Evolutionary conservation across 257 asterid genomes (phyloP).

Genomic region (Solanum neorickii): DNA sequence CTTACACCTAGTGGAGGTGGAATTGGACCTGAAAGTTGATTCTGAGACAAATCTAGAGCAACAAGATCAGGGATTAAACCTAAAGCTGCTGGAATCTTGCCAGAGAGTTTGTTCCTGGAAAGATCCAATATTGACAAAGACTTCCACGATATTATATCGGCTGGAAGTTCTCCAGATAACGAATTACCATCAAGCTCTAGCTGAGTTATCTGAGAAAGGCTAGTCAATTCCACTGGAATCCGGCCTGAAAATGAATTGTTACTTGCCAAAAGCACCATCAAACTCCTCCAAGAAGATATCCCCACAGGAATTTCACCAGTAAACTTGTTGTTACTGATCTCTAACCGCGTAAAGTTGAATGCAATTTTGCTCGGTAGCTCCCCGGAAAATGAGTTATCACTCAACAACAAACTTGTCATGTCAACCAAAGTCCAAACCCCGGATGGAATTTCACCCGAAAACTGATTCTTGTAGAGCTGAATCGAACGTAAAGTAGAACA

Average conservation of each 20-base stretch:
- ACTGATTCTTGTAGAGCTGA: conserved; percentile 41
- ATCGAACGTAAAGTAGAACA: conserved; percentile 42
- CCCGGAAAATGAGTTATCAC: conserved; percentile 55
- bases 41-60: conserved; percentile 52
- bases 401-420: conserved; percentile 51
- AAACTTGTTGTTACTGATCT: conserved; percentile 55
- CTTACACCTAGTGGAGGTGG: conserved; percentile 47
- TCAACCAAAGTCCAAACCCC: conserved; percentile 40
- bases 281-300: conserved; percentile 41
- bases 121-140: conserved; percentile 44
- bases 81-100: conserved; percentile 41
- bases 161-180: conserved; percentile 54
- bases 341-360: conserved; percentile 51
- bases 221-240: conserved; percentile 46
- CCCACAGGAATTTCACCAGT: conserved; percentile 48
- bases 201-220: conserved; percentile 34
- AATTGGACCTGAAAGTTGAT: conserved; percentile 53
- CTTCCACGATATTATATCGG: conserved; percentile 51
- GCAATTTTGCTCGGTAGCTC: conserved; percentile 45
- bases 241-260: conserved; percentile 53
- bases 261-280: conserved; percentile 57
- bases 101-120: conserved; percentile 47
- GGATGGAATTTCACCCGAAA: conserved; percentile 61
- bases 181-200: conserved; percentile 59
- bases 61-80: conserved; percentile 52